Base-by-base conservation (phyloP, 2,329 filamentous ascomycete species). In the Colletotrichum coccodes region DNA sequence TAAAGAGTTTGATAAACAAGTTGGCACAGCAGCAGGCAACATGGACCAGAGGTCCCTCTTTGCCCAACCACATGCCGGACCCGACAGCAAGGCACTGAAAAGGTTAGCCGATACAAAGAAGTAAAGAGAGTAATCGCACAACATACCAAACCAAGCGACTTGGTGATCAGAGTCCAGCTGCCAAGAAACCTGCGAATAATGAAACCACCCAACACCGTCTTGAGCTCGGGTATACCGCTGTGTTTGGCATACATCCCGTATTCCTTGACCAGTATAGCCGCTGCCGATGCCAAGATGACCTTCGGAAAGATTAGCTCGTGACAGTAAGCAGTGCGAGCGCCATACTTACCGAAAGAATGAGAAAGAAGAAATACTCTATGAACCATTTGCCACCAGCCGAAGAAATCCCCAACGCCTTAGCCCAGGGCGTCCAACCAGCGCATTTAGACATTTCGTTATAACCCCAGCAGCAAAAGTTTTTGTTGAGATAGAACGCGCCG, bases 21-120 rank as follows among this genome's bases (percentile, higher is more conserved):
- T 97, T 97, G 53, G 95, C 94, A 77, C 95, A 98, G 79, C 96
- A 98, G 81, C 96, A 98, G 68, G 95, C 95, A 26, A 98, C 95
- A 79, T 99, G 95, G 6, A 99, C 95, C 42, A 98, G 83, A 1
- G 95, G 95, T 1, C 95, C 95, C 84, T 99, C 95, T 79, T 98
- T 98, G 36, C 95, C 95, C 16, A 98, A 84, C 95, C 96, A 98
- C 85, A 99, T 91, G 58, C 95, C 95, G 6, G 95, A 98, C 72
- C 94, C 93, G 50, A 98, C 95, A 49, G 95, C 92, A 40, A 98
- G 88, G 78, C 94, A 95, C 90, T 97, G 69, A 14, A 3, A n/a
- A 28, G 11, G 65, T 79, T 59, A 79, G 77, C 38, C 21, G 61
- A 74, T 49, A 76, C 68, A 32, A 46, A 6, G 16, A 11, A 42